These are phyloP conservation scores for Talaromyces sp. DNA, from an alignment of 2,329 filamentous ascomycete genomes.

Conservation along the genomic window DNA sequence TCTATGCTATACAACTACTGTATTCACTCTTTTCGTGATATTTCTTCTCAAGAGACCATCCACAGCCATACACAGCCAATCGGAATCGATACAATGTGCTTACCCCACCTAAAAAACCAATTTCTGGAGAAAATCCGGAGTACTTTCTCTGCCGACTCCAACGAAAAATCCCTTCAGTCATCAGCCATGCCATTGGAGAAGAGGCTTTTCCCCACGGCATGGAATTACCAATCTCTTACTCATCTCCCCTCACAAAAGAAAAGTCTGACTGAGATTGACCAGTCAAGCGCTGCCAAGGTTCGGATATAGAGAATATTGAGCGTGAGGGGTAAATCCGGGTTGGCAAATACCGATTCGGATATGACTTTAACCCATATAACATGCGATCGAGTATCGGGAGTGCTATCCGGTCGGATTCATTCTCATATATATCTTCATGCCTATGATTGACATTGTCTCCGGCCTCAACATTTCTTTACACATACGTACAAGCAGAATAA, in stretches of 20 bases:
- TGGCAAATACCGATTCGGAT: not conserved
- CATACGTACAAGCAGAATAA: not conserved
- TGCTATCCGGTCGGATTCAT: no score
- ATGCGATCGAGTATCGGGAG: not conserved
- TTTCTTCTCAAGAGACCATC: no score
- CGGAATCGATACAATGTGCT: not conserved
- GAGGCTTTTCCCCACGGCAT: not conserved
- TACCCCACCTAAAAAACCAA: not conserved
- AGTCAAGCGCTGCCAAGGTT: not conserved
- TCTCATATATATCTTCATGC: not conserved
- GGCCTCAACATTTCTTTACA: not conserved
- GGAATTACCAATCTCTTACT: not conserved
- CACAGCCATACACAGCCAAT: not conserved
- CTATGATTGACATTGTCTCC: not conserved
- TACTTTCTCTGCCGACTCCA: not conserved
- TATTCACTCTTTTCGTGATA: not conserved
- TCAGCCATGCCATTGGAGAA: not conserved
- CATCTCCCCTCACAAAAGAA: not conserved
- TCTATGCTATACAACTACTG: not conserved
- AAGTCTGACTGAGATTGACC: not conserved
- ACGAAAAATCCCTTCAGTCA: not conserved
- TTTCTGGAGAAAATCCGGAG: constrained; percentile 5
- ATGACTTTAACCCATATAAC: not conserved
- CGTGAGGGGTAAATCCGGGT: not conserved
- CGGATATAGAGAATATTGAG: constrained; percentile 3